phyloP scores from a whole-genome alignment of 768 basidiomycete species.

The Mycena vitilis region DNA sequence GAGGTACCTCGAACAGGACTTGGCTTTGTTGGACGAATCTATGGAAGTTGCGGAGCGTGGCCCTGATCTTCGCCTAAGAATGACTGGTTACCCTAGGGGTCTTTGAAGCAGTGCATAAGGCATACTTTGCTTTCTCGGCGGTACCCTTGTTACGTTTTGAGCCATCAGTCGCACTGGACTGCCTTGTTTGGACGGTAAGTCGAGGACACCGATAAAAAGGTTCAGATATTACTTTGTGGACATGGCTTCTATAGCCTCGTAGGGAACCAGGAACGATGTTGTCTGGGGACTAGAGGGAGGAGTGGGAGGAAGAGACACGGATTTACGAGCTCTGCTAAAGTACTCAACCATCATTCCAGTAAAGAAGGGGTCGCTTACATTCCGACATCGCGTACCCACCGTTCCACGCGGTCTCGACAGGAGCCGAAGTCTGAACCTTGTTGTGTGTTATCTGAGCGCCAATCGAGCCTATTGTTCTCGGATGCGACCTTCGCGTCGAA shows the following conservation, averaged over 20 bases:
- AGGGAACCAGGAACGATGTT: too few relatives aligned
- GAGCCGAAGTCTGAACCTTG: not conserved
- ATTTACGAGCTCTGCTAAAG: constrained; percentile 17
- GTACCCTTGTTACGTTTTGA: not conserved
- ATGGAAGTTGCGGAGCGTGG: too few relatives aligned
- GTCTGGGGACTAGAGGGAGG: constrained; percentile 5
- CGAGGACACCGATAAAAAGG: too few relatives aligned
- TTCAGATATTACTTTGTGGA: too few relatives aligned
- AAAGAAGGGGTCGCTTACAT: constrained; percentile 10
- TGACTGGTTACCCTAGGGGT: too few relatives aligned
- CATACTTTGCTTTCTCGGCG: too few relatives aligned
- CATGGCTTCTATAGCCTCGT: too few relatives aligned
- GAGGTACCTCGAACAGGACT: too few relatives aligned
- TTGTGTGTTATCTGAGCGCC: constrained; percentile 17
- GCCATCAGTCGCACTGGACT: not conserved
- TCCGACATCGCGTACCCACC: constrained; percentile 17
- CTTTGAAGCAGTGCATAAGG: too few relatives aligned
- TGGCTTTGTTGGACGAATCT: too few relatives aligned
- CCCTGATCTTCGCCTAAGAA: too few relatives aligned
- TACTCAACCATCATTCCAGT: not conserved
- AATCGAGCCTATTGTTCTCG: constrained; percentile 21
- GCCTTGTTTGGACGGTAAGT: too few relatives aligned
- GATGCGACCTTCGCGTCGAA: constrained; percentile 5
- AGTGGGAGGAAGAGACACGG: constrained; percentile 14
- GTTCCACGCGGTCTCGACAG: constrained; percentile 2